Conservation (phyloP, 805 yeast species). For the Starmerella asiatica region DNA sequence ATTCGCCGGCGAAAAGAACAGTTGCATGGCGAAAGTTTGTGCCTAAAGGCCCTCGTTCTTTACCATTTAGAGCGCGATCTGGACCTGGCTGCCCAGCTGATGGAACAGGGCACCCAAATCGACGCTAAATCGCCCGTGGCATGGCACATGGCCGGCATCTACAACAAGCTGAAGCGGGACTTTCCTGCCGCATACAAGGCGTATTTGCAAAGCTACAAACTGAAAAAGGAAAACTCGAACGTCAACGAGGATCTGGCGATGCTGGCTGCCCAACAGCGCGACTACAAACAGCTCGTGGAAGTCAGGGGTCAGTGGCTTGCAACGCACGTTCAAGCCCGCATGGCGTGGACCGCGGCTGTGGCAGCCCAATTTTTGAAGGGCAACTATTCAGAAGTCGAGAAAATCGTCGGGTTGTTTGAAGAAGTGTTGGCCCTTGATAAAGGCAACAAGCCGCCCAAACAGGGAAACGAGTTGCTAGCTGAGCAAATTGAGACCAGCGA, state of each 20-base stretch:
- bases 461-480: conserved; percentile 4
- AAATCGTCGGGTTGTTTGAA: conserved; percentile 63
- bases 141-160: conserved; percentile 75
- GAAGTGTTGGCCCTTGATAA: conserved; percentile 44
- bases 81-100: conserved; percentile 25
- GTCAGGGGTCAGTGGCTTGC: conserved; percentile 60
- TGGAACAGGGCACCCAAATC: conserved; percentile 47
- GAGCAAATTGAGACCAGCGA: conserved; percentile 74
- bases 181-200: conserved; percentile 67
- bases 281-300: conserved; percentile 45
- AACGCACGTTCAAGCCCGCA: conserved; percentile 28
- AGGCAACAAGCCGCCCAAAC: conserved; percentile 32
- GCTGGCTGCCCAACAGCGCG: conserved; percentile 68
- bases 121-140: conserved; percentile 54
- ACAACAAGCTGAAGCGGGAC: conserved; percentile 54
- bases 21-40: conserved; percentile 60
- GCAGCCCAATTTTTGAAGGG: conserved; percentile 68
- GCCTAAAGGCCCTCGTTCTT: conserved; percentile 68
- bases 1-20: conserved; percentile 54
- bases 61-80: conserved; percentile 42
- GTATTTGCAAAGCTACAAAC: conserved; percentile 58
- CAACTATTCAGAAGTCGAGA: conserved; percentile 54
- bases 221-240: conserved; percentile 65
- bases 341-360: conserved; percentile 20
- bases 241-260: conserved; percentile 71